phyloP scores from a whole-genome alignment of 495 filamentous ascomycete genomes.

The Astrothelium subdiscretum region DNA sequence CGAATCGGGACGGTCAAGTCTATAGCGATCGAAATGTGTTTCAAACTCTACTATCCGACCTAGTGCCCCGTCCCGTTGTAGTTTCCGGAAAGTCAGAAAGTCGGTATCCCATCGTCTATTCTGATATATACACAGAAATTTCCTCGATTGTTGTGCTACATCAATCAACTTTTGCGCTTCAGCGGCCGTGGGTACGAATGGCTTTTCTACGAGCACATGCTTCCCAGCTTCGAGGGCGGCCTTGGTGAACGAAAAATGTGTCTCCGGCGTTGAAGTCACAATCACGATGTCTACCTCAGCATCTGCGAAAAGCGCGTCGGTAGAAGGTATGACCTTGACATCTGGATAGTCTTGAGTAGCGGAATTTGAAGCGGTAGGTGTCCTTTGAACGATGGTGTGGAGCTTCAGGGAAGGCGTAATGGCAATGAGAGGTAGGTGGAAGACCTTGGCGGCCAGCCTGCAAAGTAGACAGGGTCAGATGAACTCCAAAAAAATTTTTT shows the following conservation, averaged over 20 bases:
- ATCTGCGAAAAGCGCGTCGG: conserved; percentile 55
- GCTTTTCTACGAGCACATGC: conserved; percentile 83
- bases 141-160: conserved; percentile 49
- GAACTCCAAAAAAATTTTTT: neutral
- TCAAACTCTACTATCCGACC: conserved; percentile 72
- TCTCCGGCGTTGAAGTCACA: conserved; percentile 63
- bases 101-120: conserved; percentile 82
- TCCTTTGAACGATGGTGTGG: conserved; percentile 70
- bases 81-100: conserved; percentile 60
- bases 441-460: conserved; percentile 66
- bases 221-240: conserved; percentile 62
- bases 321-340: conserved; percentile 49
- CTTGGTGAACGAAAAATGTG: conserved; percentile 56
- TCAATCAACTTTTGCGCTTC: conserved; percentile 61
- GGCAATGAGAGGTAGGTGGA: conserved; percentile 80
- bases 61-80: conserved; percentile 43
- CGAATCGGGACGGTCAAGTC: conserved; percentile 38
- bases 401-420: conserved; percentile 53
- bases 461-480: neutral
- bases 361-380: conserved; percentile 50
- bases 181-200: conserved; percentile 60
- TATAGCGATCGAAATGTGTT: conserved; percentile 75
- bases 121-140: conserved; percentile 70
- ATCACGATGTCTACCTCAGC: conserved; percentile 57
- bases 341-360: conserved; percentile 55